Base-by-base conservation (phyloP, 805 yeast species). In the fission yeast (Schizosaccharomyces pombe) region DNA sequence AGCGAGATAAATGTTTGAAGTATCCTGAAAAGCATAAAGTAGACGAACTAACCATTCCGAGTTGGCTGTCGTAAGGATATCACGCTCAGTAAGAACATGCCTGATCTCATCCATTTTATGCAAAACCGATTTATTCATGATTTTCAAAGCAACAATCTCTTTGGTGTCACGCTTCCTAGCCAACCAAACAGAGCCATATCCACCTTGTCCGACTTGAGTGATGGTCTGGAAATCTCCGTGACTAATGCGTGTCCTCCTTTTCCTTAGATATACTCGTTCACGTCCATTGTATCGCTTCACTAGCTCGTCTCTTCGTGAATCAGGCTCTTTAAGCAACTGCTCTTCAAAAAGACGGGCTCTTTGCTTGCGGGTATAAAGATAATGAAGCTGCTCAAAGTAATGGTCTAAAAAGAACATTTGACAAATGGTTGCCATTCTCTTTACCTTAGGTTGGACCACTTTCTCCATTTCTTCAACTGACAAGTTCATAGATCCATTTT, bases 201-300 rank as follows among this genome's bases (percentile, higher is more conserved):
- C 99, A 63, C 99, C 99, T 70, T 91, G 98, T 12, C 99, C 99
- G 32, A 91, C 96, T 70, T 91, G 98, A 1, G 99, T 91, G 60
- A 91, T 81, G 72, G 89, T 84, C 64, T 86, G 93, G 65, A 91
- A 91, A 67, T 91, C 98, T 61, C 87, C 87, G 64, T 87, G 91
- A 65, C 82, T 84, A 34, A 96, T 94, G 67, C 85, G 85, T 57
- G 85, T 73, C 64, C 99, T 76, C 63, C 96, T 76, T 65, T 85
- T 85, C 60, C 99, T 76, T 61, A 91, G 71, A 53, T 78, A 74
- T 6, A 85, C 85, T 49, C 93, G 73, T 67, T 91, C 99, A 55
- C 89, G 75, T 11, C 89, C 85, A 16, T 78, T 70, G 64, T 91
- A 91, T 54, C 79, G 77, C 58, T 74, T 75, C 93, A 95, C 84